Base-by-base conservation (phyloP, 768 basidiomycete species). In the Boletus fagicola region DNA sequence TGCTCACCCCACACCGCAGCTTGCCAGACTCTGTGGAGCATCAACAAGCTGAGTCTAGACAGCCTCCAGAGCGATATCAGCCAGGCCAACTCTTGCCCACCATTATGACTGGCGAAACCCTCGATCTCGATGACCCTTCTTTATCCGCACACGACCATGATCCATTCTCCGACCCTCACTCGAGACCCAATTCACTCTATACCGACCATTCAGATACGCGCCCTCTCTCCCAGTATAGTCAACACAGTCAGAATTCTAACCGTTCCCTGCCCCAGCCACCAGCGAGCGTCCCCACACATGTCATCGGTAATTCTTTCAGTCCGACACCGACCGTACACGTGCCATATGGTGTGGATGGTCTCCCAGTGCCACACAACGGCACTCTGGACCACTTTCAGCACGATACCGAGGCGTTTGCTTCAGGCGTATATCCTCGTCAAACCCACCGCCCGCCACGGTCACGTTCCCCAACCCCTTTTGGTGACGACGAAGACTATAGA, bases 381-480 rank as follows among this genome's bases (percentile, higher is more conserved):
- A 60, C 62, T 6, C 60, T 84, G 15, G 84, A 85, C 62, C 84
- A 86, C 67, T 87, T 86, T 67, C 76, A 77, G 43, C 78, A 84
- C 50, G 86, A 88, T 64, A 74, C 82, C 0, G 87, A 88, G 63
- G 87, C 85, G 3, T 90, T 86, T 61, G 78, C 88, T 10, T 86
- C 87, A 0, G 87, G 85, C 8, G 78, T 78, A 54, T 74, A 78
- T 61, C 74, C 82, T 8, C 81, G 80, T 12, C 72, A 79, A 33
- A 72, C 77, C 1, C 80, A 78, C 62, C 74, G 71, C 7, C 76
- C 78, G 4, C 79, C 86, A 31, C 82, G 86, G 48, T 90, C 88
- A 20, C 83, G 88, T 24, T 91, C 89, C 3, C 87, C 89, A 0
- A 90, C 89, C 4, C 88, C 89, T 11, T 83, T 84, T 10, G 80